Conservation (phyloP, 352 stramenopile species). For the Globisporangium takayamanum region DNA sequence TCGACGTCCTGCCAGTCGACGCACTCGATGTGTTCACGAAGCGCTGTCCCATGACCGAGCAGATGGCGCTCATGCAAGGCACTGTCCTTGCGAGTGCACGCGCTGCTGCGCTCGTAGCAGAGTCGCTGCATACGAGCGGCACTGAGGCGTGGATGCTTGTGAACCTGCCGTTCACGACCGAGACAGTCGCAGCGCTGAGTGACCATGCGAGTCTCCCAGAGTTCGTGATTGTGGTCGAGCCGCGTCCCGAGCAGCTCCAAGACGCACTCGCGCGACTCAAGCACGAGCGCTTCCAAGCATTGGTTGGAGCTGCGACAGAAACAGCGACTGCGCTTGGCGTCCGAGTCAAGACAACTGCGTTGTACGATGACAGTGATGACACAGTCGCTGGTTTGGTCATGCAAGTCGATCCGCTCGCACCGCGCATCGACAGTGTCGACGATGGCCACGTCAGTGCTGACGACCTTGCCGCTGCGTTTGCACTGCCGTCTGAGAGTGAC, state of each 20-base stretch:
- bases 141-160: conserved; percentile 34
- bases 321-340: conserved; percentile 9
- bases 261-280: conserved; percentile 15
- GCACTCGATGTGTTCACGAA: conserved; percentile 22
- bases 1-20: conserved; percentile 16
- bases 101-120: conserved; percentile 19
- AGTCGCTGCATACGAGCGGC: conserved; percentile 14
- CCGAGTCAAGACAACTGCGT: conserved; percentile 1
- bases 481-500: conserved; percentile 14
- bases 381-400: conserved; percentile 25
- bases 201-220: conserved; percentile 45
- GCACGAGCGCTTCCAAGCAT: conserved; percentile 23
- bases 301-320: conserved; percentile 14
- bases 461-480: conserved; percentile 27
- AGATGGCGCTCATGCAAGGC: conserved; percentile 36
- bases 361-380: conserved; percentile 17
- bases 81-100: conserved; percentile 20
- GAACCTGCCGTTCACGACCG: conserved; percentile 35
- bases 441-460: conserved; percentile 27
- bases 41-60: conserved; percentile 21
- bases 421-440: conserved; percentile 34
- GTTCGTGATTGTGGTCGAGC: conserved; percentile 35
- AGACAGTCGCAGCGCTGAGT: conserved; percentile 28
- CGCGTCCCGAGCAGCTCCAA: conserved; percentile 13
- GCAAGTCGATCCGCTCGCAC: conserved; percentile 30